A percentile compares a stretch with the other conserved stretches of the same genome.
These are phyloP conservation scores for Fomitopsis pulvina DNA, from an alignment of 768 basidiomycete genomes.

Conservation along the genomic window DNA sequence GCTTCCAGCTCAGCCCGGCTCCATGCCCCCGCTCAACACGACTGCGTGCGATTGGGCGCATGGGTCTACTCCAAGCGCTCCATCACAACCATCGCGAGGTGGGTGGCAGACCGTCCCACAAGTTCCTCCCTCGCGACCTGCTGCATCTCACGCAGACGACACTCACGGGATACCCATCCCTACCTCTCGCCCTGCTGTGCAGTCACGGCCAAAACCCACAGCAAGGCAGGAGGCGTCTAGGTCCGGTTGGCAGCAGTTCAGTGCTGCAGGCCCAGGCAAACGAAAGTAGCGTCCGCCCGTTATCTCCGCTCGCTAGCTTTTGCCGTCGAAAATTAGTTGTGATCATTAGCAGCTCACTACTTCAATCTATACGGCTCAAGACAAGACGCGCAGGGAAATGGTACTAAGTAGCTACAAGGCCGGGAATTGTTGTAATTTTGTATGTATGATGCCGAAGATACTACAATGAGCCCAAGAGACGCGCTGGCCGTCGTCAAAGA, in stretches of 20 bases:
- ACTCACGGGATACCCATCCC: not conserved
- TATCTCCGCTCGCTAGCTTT: too few relatives aligned
- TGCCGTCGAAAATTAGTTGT: too few relatives aligned
- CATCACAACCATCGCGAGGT: too few relatives aligned
- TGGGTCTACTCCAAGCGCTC: too few relatives aligned
- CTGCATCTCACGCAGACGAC: too few relatives aligned
- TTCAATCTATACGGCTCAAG: slow-evolving; percentile 2
- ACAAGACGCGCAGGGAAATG: slow-evolving; percentile 14
- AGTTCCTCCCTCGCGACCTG: too few relatives aligned
- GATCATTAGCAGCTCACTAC: not conserved
- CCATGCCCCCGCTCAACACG: not conserved
- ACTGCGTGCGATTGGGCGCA: too few relatives aligned
- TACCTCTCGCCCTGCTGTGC: not conserved
- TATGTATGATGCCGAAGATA: slow-evolving; percentile 15
- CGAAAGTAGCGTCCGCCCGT: slow-evolving; percentile 6
- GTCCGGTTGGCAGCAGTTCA: slow-evolving; percentile 24
- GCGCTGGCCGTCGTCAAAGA: slow-evolving; percentile 2
- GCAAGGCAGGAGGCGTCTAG: slow-evolving; percentile 16
- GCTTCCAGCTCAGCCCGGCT: not conserved
- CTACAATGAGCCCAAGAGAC: slow-evolving; percentile 1
- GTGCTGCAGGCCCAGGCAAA: slow-evolving; percentile 18
- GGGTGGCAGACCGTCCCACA: too few relatives aligned
- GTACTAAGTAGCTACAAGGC: slow-evolving; percentile 23
- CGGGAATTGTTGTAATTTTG: slow-evolving; percentile 24
- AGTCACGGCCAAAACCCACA: not conserved